Evolutionary conservation across 768 basidiomycete species (phyloP), one percentile per base, ranked within the genome.

Genomic region (Mycena sanguinolenta): DNA sequence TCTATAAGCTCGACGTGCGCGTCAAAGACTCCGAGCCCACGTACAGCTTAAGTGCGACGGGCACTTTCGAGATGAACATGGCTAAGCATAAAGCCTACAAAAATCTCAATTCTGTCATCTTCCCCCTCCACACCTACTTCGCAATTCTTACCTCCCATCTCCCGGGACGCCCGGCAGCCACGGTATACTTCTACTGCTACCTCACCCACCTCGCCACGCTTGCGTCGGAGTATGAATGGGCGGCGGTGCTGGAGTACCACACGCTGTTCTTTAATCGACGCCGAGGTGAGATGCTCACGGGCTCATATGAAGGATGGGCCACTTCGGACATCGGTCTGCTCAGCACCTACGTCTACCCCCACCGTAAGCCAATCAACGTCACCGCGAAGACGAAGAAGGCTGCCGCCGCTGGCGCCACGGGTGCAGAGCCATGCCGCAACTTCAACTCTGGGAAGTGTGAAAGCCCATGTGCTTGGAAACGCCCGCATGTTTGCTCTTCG

Each of bases 1-100:
- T 76, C 36, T 46, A 66, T 57, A 73, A 75, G n/a, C 55, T 73
- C 4, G 70, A 77, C 46, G 27, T 72, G 30, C 65, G 65, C 27
- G 27, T 46, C 44, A 44, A 49, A 23, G 46, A 61, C 17, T 28
- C 39, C 14, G 44, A 61, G 16, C 42, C 39, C 5, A 19, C 50
- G 21, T 54, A 52, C 30, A 52, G 30, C 50, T 30, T 63, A 13
- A 52, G 27, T 17, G 50, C 50, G 19, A 39, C 57, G 1, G 66
- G 44, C 13, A 44, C 42, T 2, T 34, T 68, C 34, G 49, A 68
- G 66, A 34, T 62, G 27, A 68, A 62, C 38, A 39, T 30, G 34
- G 53, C 66, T 2, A 44, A 42, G 39, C 66, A 61, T 28, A 52
- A 57, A 52, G 59, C 58, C 0, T 68, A 68, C 59, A 68, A 68